Evolutionary conservation across 2,329 filamentous ascomycete genomes (phyloP).

Genomic region (Aspergillaceae sp.): DNA sequence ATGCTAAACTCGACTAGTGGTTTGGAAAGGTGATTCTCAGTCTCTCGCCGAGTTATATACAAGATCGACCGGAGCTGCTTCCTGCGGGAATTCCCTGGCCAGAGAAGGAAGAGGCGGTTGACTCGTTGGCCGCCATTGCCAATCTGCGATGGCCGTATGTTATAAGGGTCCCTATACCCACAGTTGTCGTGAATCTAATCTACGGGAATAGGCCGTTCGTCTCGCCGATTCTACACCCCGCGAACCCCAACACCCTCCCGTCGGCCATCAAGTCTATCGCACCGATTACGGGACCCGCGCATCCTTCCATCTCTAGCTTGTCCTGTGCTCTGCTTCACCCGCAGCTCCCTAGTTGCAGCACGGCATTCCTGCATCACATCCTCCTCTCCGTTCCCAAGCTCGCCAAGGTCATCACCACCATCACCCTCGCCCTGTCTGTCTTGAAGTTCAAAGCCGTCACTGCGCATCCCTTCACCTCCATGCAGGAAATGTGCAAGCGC

Average conservation of each 20-base stretch:
- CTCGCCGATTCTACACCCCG: conserved; percentile 79
- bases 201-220: conserved; percentile 54
- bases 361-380: conserved; percentile 82
- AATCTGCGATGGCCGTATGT: conserved; percentile 73
- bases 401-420: conserved; percentile 59
- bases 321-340: conserved; percentile 89
- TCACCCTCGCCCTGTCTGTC: conserved; percentile 61
- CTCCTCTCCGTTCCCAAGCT: conserved; percentile 72
- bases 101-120: conserved; percentile 62
- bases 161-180: neutral
- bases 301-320: conserved; percentile 74
- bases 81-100: conserved; percentile 66
- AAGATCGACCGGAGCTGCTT: conserved; percentile 59
- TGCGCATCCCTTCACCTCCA: conserved; percentile 56
- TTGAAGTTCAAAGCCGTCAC: conserved; percentile 61
- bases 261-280: conserved; percentile 60
- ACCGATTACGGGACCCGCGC: conserved; percentile 72
- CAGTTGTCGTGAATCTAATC: neutral
- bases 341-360: conserved; percentile 74
- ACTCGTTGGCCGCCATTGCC: conserved; percentile 73
- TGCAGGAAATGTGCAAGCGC: conserved; percentile 57
- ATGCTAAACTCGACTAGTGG: conserved; percentile 27
- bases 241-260: conserved; percentile 49
- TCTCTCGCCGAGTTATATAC: conserved; percentile 71
- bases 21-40: conserved; percentile 59